Conservation (phyloP, 805 yeast species). For the Danielia oregonensis region DNA sequence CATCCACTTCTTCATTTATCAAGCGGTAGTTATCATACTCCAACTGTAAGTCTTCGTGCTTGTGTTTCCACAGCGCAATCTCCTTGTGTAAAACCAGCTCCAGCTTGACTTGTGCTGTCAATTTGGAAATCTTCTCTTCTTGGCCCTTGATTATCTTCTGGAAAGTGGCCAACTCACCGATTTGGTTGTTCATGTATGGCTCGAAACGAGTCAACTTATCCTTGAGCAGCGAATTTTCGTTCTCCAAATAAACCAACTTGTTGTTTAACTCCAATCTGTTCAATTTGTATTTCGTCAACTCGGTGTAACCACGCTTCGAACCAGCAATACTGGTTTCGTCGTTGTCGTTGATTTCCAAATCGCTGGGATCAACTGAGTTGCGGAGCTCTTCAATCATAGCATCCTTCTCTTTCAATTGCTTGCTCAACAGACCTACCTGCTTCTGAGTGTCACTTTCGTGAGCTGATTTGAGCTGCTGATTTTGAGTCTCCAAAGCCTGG, state of each 20-base stretch:
- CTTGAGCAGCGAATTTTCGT: constrained; percentile 42
- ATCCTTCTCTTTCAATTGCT: constrained; percentile 25
- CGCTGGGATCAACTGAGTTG: constrained; percentile 22
- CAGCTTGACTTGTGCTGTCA: constrained; percentile 39
- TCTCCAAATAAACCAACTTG: constrained; percentile 40
- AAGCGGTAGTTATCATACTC: constrained; percentile 43
- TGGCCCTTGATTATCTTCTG: constrained; percentile 55
- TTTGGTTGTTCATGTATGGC: constrained; percentile 49
- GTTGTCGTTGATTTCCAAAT: constrained; percentile 19
- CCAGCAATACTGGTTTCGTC: constrained; percentile 9
- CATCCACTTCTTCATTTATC: constrained; percentile 29
- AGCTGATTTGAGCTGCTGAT: constrained; percentile 3
- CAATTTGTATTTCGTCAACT: constrained; percentile 37
- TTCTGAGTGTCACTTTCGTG: background rate
- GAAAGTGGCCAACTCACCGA: constrained; percentile 48
- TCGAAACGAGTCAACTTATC: constrained; percentile 45
- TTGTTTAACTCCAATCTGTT: constrained; percentile 42
- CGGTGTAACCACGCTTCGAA: constrained; percentile 21
- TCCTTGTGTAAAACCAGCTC: constrained; percentile 45
- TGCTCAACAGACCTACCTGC: constrained; percentile 2
- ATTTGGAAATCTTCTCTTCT: constrained; percentile 40
- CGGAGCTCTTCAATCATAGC: constrained; percentile 30
- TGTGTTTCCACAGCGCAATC: constrained; percentile 44
- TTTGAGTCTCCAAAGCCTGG: constrained; percentile 40
- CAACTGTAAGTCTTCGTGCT: constrained; percentile 39